A percentile compares a stretch with the other conserved stretches of the same genome.
phyloP scores from a whole-genome alignment of 169 alveolate species.

The Eimeria tenella region DNA sequence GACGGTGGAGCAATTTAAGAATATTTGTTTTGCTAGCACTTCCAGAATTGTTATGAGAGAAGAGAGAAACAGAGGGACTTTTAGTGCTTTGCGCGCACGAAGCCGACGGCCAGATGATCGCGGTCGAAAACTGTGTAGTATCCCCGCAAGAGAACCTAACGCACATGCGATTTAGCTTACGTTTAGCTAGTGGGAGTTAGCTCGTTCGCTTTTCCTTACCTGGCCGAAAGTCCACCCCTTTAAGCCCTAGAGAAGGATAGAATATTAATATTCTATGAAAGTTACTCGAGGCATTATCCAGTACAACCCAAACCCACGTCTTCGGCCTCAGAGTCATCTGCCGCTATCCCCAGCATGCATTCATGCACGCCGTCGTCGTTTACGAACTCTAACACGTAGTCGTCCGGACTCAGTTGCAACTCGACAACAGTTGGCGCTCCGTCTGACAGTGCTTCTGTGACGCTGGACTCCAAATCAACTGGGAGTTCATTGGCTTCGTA shows the following conservation, averaged over 20 bases:
- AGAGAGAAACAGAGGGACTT: too few relatives aligned
- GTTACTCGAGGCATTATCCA: neutral
- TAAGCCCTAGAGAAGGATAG: constrained; percentile 6
- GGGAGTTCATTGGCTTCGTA: neutral
- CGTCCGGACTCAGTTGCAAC: constrained; percentile 79
- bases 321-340: constrained; percentile 78
- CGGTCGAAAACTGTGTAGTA: constrained; percentile 82
- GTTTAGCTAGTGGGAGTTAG: neutral
- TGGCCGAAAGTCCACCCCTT: constrained; percentile 83
- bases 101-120: constrained; percentile 76
- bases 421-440: constrained; percentile 60
- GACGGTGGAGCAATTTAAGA: too few relatives aligned
- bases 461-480: neutral
- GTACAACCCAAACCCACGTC: constrained; percentile 8
- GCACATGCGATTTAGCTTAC: neutral
- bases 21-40: too few relatives aligned
- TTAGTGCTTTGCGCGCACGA: constrained; percentile 77
- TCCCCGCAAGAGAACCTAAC: constrained; percentile 75
- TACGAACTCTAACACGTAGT: constrained; percentile 79
- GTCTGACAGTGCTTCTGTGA: neutral
- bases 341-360: constrained; percentile 81
- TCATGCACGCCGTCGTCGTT: constrained; percentile 74
- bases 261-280: neutral
- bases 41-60: too few relatives aligned
- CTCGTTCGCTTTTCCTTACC: constrained; percentile 18